Percentiles rank a stretch among this genome's conserved stretches.
phyloP scores from a whole-genome alignment of 176 grass and related monocot species.

The Puya raimondii region DNA sequence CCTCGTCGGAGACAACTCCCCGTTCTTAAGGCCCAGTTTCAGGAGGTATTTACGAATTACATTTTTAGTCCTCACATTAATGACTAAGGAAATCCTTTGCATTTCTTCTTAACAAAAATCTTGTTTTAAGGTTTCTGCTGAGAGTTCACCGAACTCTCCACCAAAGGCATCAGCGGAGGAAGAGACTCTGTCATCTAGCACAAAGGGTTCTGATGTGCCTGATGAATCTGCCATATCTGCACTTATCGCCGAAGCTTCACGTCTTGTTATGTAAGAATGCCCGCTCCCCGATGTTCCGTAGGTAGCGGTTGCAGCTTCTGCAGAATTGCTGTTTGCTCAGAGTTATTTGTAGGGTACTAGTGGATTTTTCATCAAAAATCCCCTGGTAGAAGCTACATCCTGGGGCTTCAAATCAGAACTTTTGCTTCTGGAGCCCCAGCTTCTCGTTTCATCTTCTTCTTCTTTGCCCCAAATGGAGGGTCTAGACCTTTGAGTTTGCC shows the following conservation, averaged over 20 bases:
- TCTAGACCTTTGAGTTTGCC: too few relatives aligned
- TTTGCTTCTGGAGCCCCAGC: too few relatives aligned
- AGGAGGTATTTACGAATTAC: conserved; percentile 19
- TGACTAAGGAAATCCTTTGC: conserved; percentile 1
- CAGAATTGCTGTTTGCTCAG: too few relatives aligned
- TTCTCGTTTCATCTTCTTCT: too few relatives aligned
- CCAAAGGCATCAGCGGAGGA: conserved; percentile 3
- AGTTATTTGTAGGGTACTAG: too few relatives aligned
- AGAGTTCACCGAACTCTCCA: conserved; percentile 25
- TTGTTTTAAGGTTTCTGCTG: conserved; percentile 28
- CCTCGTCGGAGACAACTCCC: conserved; percentile 20
- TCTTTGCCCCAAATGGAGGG: too few relatives aligned
- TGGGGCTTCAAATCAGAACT: too few relatives aligned
- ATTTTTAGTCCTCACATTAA: conserved; percentile 19
- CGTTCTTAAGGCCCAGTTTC: conserved; percentile 27
- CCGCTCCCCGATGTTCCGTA: background rate
- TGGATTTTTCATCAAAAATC: too few relatives aligned
- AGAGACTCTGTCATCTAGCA: conserved; percentile 12
- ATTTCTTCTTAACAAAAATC: conserved; percentile 11
- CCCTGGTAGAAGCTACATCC: too few relatives aligned
- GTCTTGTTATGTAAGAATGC: conserved; percentile 35
- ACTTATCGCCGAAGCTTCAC: conserved; percentile 36
- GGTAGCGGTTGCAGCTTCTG: too few relatives aligned
- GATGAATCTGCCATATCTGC: conserved; percentile 28
- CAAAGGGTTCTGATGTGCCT: conserved; percentile 3